A percentile compares a stretch with the other conserved stretches of the same genome.
Evolutionary conservation across 805 yeast genomes (phyloP).

Genomic region (Millerozyma miso): DNA sequence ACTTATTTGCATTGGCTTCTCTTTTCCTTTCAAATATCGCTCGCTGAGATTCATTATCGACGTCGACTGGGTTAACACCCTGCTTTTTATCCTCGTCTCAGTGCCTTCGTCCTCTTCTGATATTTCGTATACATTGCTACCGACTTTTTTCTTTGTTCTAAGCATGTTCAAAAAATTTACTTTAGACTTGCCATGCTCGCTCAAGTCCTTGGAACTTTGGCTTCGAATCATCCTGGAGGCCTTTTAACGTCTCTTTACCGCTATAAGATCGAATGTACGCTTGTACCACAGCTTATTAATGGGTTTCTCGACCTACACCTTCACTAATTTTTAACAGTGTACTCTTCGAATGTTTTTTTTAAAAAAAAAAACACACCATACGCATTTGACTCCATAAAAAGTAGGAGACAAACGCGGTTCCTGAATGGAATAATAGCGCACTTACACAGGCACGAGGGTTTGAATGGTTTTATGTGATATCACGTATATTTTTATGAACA

Average conservation of each 20-base stretch:
- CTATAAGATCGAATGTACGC: not conserved
- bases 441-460: not conserved
- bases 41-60: conserved; percentile 9
- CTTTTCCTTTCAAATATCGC: conserved; percentile 3
- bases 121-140: conserved; percentile 3
- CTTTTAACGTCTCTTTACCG: not conserved
- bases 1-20: not conserved
- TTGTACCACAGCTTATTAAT: not conserved
- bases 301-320: not conserved
- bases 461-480: not conserved
- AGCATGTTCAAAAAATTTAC: conserved; percentile 14
- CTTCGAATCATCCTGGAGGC: conserved; percentile 20
- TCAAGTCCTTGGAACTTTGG: conserved; percentile 21
- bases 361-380: conserved; percentile 1
- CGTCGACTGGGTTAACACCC: conserved; percentile 9
- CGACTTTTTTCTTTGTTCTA: conserved; percentile 11
- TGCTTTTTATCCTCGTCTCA: conserved; percentile 3
- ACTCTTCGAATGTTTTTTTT: too few species aligned
- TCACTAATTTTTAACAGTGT: too few species aligned
- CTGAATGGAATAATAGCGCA: not conserved
- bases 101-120: not conserved
- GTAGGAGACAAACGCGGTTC: not conserved
- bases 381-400: not conserved
- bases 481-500: not conserved
- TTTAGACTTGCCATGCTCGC: conserved; percentile 15